Base-by-base conservation (phyloP, 176 grass and related monocot species). In the Lolium rigidum region DNA sequence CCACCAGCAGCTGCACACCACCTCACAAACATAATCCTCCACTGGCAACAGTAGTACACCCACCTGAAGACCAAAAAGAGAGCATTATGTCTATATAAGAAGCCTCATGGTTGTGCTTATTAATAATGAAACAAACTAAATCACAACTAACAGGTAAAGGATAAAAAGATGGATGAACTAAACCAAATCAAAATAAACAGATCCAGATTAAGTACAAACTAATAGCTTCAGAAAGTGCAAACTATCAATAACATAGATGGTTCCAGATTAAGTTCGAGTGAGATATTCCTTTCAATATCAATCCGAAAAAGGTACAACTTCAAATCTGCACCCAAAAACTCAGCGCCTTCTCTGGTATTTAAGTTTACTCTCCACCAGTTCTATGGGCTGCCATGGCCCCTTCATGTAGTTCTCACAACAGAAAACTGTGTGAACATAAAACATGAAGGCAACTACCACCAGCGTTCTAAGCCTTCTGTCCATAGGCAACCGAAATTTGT, bases 31-130 rank as follows among this genome's bases (percentile, higher is more conserved):
- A 54, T 66, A 74, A 57, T 3, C 76, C 58, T 84, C 72, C 13
- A 10, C 63, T 83, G 65, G 82, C 48, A 80, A 75, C 18, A 47
- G 35, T 66, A 75, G 25, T 69, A 71, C 70, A 89, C 67, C 87
- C 70, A 89, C 67, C 87, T 90, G 77, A 77, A 89, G 61, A 86
- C 50, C 70, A 89, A 70, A 90, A 82, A 35, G 25, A 65, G 13
- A 43, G 41, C 41, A 43, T 43, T 25, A 65, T 65, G 57, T 60
- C 57, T 21, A 22, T 22, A 22, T 22, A 22, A 22, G 8, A 60
- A 89, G 24, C 39, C 80, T 85, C 88, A 90, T 72, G 15, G 88
- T 51, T 77, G 62, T 78, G 12, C 7, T 86, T 82, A 60, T 86
- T 60, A 82, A 82, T 26, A 28, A 89, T 51, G 47, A 70, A 48